phyloP scores from a whole-genome alignment of 495 filamentous ascomycete species.

The Hypomontagnella monticulosa region DNA sequence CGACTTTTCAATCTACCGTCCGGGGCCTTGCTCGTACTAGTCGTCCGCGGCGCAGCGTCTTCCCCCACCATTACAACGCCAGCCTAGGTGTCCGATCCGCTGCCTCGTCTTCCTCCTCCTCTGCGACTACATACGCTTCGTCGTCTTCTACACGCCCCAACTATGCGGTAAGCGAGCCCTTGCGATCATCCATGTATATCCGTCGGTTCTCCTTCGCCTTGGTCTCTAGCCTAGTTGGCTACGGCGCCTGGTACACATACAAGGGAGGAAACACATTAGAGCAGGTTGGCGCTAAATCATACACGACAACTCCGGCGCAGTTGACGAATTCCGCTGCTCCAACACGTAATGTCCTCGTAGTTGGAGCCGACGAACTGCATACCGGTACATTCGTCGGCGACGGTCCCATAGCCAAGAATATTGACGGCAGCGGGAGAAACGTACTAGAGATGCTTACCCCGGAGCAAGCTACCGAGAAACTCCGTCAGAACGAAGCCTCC shows the following conservation, averaged over 20 bases:
- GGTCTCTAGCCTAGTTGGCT: constrained; percentile 59
- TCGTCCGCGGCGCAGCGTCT: constrained; percentile 46
- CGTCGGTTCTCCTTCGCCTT: constrained; percentile 56
- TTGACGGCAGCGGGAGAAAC: constrained; percentile 79
- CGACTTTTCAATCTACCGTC: constrained; percentile 54
- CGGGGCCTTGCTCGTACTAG: constrained; percentile 51
- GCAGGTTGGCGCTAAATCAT: constrained; percentile 41
- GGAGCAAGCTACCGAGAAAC: constrained; percentile 89
- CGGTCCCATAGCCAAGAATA: constrained; percentile 84
- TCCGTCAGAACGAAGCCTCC: constrained; percentile 88
- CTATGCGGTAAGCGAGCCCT: constrained; percentile 49
- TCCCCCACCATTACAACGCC: constrained; percentile 37
- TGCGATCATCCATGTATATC: constrained; percentile 61
- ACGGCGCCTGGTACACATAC: constrained; percentile 62
- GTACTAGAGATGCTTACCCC: constrained; percentile 96
- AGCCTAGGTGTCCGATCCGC: constrained; percentile 31
- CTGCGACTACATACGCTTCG: constrained; percentile 26
- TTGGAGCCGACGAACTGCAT: constrained; percentile 85
- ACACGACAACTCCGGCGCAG: constrained; percentile 44
- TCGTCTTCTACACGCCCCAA: constrained; percentile 35
- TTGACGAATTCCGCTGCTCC: constrained; percentile 40
- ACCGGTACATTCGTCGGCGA: constrained; percentile 82
- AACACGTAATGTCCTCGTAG: constrained; percentile 69
- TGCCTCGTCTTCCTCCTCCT: constrained; percentile 13
- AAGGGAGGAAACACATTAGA: constrained; percentile 46